Evolutionary conservation across 257 asterid species (phyloP).

Genomic region (Petunia axillaris): DNA sequence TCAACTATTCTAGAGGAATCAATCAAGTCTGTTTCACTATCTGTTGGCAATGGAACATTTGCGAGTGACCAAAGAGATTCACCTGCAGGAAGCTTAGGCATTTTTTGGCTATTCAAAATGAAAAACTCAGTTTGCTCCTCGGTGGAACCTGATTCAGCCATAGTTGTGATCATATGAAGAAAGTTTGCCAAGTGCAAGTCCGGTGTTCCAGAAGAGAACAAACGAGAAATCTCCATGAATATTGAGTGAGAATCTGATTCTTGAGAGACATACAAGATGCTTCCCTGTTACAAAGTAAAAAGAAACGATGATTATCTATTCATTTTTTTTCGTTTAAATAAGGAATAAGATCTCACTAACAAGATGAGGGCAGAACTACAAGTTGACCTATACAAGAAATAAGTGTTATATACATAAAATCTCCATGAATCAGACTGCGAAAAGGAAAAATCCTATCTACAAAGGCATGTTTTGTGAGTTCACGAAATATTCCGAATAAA

Average conservation of each 20-base stretch:
- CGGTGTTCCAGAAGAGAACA: slow-evolving; percentile 58
- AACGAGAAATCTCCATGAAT: slow-evolving; percentile 74
- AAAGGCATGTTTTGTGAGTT: not conserved
- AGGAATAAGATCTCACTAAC: not conserved
- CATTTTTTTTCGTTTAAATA: not conserved
- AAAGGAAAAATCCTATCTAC: not conserved
- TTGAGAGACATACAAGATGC: slow-evolving; percentile 61
- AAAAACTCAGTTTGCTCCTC: slow-evolving; percentile 83
- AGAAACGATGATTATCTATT: slow-evolving; percentile 31
- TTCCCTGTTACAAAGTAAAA: slow-evolving; percentile 51
- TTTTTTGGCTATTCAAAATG: slow-evolving; percentile 79
- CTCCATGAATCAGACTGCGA: not conserved
- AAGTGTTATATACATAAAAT: slow-evolving; percentile 2
- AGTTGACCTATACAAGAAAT: not conserved
- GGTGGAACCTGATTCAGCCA: slow-evolving; percentile 82
- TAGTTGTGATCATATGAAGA: slow-evolving; percentile 82
- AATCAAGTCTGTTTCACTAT: slow-evolving; percentile 27
- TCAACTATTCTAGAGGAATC: slow-evolving; percentile 34
- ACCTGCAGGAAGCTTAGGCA: slow-evolving; percentile 66
- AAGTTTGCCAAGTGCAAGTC: slow-evolving; percentile 87
- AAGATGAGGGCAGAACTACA: not conserved
- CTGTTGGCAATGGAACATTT: slow-evolving; percentile 38
- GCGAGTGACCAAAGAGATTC: slow-evolving; percentile 75
- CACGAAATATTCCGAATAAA: not conserved
- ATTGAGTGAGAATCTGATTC: slow-evolving; percentile 71